phyloP scores from a whole-genome alignment of 1,284 basidiomycete species.

The Irpex lacteus region DNA sequence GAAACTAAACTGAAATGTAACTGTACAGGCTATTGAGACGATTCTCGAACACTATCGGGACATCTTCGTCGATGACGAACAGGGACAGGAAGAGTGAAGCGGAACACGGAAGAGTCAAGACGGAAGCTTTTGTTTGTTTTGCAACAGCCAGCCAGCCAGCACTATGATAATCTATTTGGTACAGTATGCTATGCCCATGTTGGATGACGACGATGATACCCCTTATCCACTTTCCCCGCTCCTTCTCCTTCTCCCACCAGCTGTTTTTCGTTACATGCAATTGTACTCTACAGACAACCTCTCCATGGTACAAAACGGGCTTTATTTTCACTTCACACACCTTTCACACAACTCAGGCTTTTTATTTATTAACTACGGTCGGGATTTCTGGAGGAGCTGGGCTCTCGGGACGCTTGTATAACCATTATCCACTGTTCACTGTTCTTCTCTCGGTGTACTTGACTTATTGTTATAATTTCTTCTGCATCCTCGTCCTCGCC shows the following conservation, averaged over 20 bases:
- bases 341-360: neutral
- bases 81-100: conserved; percentile 23
- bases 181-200: neutral
- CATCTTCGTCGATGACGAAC: conserved; percentile 77
- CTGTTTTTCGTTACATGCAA: neutral
- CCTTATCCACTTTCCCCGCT: neutral
- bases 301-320: neutral
- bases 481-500: neutral
- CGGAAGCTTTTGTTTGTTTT: neutral
- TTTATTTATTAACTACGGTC: neutral
- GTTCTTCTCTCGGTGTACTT: neutral
- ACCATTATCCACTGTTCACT: neutral
- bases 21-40: conserved; percentile 75
- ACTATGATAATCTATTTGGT: neutral
- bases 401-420: conserved; percentile 1
- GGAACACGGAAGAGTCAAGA: neutral
- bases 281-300: neutral
- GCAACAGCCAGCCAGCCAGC: neutral
- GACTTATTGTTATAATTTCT: neutral
- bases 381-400: neutral
- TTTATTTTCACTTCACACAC: neutral
- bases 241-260: neutral
- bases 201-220: neutral
- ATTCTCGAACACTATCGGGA: conserved; percentile 84
- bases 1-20: neutral